Evolutionary conservation across 2,329 filamentous ascomycete genomes (phyloP).

Genomic region (Cladosporium cucumerinum): DNA sequence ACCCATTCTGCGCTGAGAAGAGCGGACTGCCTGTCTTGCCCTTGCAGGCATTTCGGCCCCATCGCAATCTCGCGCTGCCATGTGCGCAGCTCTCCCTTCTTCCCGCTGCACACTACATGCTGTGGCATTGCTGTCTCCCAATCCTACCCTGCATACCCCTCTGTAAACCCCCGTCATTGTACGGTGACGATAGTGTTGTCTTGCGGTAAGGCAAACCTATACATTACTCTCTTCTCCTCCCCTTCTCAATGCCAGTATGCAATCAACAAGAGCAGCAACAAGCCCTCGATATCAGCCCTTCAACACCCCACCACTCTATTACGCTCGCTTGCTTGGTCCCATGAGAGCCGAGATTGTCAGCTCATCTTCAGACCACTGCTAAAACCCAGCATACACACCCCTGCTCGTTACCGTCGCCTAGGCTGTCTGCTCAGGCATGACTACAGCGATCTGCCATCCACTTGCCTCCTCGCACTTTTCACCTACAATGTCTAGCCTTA

Average conservation of each 20-base stretch:
- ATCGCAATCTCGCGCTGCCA: slow-evolving; percentile 11
- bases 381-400: neutral
- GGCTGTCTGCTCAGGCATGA: slow-evolving; percentile 12
- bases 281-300: neutral
- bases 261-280: neutral
- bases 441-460: slow-evolving; percentile 10
- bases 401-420: slow-evolving; percentile 3
- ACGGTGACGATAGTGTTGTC: neutral
- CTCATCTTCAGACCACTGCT: slow-evolving; percentile 1
- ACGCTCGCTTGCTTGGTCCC: neutral
- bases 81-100: slow-evolving; percentile 4
- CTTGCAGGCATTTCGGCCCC: neutral
- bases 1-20: neutral
- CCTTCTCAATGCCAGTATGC: neutral
- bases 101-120: slow-evolving; percentile 1
- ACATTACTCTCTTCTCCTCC: slow-evolving; percentile 4
- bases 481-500: slow-evolving; percentile 4
- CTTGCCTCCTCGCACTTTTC: neutral
- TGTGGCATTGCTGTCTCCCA: slow-evolving; percentile 12
- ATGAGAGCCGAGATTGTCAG: slow-evolving; percentile 1
- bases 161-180: neutral
- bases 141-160: neutral
- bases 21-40: slow-evolving; percentile 6
- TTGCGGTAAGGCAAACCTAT: slow-evolving; percentile 9
- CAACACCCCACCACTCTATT: neutral